Percentiles rank a stretch among this genome's conserved stretches.
Evolutionary conservation across 805 yeast species (phyloP).

Genomic region (Candida yuanshanica): DNA sequence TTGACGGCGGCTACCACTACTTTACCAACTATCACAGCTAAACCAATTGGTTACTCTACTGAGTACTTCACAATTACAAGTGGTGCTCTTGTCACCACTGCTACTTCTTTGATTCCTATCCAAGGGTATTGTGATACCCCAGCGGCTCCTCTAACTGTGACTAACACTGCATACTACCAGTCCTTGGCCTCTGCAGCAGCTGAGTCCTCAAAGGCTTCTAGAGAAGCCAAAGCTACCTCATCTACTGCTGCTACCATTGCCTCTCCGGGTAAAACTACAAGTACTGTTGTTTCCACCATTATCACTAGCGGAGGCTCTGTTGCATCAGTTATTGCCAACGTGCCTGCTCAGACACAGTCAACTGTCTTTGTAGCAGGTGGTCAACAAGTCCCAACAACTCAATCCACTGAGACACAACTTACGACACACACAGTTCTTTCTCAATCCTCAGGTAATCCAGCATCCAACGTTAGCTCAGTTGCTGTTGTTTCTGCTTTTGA

Average conservation of each 20-base stretch:
- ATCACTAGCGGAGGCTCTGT: neutral
- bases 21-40: conserved; percentile 9
- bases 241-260: conserved; percentile 7
- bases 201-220: conserved; percentile 8
- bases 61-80: conserved; percentile 4
- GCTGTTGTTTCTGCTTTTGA: conserved; percentile 10
- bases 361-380: conserved; percentile 54
- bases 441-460: neutral
- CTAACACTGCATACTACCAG: conserved; percentile 6
- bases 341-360: conserved; percentile 36
- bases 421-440: conserved; percentile 2
- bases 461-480: too few relatives aligned
- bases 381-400: conserved; percentile 25
- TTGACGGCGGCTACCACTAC: conserved; percentile 3
- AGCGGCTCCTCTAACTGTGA: neutral
- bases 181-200: conserved; percentile 2
- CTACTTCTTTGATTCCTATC: neutral
- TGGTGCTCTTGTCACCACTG: conserved; percentile 2
- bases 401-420: neutral
- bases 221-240: conserved; percentile 4
- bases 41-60: conserved; percentile 8
- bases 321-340: conserved; percentile 14
- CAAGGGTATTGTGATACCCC: conserved; percentile 5
- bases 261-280: too few relatives aligned
- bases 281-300: neutral